Base-by-base conservation (phyloP, 371 early-diverging fungal species). In the Syncephalastrum sp. region DNA sequence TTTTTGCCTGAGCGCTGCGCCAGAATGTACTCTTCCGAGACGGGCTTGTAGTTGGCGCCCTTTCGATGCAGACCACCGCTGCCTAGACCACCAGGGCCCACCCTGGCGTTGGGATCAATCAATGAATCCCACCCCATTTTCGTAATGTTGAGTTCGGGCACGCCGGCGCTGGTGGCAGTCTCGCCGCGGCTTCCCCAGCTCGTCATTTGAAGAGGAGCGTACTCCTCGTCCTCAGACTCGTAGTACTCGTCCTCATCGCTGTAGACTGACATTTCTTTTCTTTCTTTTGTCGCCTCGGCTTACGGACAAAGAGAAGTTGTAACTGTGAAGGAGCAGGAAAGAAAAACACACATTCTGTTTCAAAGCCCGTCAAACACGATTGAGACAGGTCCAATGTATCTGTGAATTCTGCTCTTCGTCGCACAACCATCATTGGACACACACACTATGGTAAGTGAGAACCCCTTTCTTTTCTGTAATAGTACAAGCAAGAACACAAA, bases 11-110 rank as follows among this genome's bases (percentile, higher is more conserved):
- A 53, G 41, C 80, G 69, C 62, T 69, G 70, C 14, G 70, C 63
- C 19, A 79, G 41, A 57, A 79, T 79, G 14, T 25, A 29, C 19
- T 67, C 57, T 45, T 79, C 80, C 23, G 74, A 74, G 10, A 79
- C 65, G n/a, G 80, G 80, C 8, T 62, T 68, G 16, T 69, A 79
- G 33, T 79, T 79, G 0, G 29, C 59, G 38, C 80, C 80, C 50
- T 63, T 61, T 43, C 80, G 66, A 53, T 79, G 76, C n/a, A 79
- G 59, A 41, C 70, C 69, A 16, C 80, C 80, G 41, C 69, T 61
- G 23, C 80, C 80, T 17, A 79, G 24, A 48, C 74, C 76, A 47
- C 61, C 64, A 5, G 70, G 55, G 27, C 63, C 65, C 1, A 76
- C 17, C 48, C 74, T 72, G 42, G 68, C 64, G 23, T 56, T 69